Percentiles rank a stretch among this genome's conserved stretches.
Evolutionary conservation across 1,284 basidiomycete genomes (phyloP).

Genomic region (Cutaneotrichosporon sp.): DNA sequence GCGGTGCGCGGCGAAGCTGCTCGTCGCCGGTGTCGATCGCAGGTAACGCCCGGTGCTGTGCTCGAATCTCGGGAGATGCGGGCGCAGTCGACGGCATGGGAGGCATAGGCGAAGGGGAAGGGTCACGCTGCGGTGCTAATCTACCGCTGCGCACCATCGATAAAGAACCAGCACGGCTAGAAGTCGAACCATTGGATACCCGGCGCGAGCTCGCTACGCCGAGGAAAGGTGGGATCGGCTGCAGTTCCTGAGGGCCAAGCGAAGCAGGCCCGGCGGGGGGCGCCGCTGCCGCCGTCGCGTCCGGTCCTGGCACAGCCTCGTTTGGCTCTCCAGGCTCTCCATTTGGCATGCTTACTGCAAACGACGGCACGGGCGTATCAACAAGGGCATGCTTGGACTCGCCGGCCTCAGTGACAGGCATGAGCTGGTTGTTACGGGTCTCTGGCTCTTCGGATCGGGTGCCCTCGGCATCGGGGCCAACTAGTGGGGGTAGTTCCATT

Average conservation of each 20-base stretch:
- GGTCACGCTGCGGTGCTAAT: constrained; percentile 21
- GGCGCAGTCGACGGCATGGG: not conserved
- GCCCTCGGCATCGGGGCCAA: not conserved
- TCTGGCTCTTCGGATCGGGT: not conserved
- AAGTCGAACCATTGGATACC: constrained; percentile 25
- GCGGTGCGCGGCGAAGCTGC: not conserved
- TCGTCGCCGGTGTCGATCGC: constrained; percentile 5
- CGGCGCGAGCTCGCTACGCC: constrained; percentile 12
- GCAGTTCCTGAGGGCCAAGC: not conserved
- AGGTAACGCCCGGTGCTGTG: not conserved
- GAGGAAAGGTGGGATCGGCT: constrained; percentile 8
- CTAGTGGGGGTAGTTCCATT: not conserved
- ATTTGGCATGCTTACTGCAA: not conserved
- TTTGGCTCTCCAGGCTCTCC: not conserved
- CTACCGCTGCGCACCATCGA: constrained; percentile 36
- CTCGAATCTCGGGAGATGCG: not conserved
- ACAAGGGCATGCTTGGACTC: constrained; percentile 9
- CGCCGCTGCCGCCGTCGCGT: not conserved
- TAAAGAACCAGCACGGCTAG: constrained; percentile 38
- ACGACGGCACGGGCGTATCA: not conserved
- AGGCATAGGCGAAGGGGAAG: not conserved
- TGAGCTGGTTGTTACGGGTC: not conserved
- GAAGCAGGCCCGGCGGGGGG: not conserved
- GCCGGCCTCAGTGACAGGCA: constrained; percentile 13
- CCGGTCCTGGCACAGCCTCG: constrained; percentile 15